Evolutionary conservation across 2,329 filamentous ascomycete species (phyloP).

Genomic region (Fusarium duplospermum): DNA sequence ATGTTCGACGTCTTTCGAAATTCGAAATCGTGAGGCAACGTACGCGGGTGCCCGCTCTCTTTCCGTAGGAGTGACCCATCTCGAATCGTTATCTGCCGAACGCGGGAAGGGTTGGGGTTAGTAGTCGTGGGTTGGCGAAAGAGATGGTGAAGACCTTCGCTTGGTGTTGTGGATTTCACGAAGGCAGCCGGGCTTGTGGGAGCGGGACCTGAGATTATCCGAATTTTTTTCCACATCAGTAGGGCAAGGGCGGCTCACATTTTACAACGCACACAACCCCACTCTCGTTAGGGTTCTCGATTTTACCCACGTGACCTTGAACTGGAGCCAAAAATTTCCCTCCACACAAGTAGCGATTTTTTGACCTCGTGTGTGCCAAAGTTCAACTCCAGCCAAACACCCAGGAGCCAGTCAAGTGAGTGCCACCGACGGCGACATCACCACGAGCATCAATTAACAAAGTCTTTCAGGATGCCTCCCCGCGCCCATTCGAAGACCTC

Average conservation of each 20-base stretch:
- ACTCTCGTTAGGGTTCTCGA: slow-evolving; percentile 49
- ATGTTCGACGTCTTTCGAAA: slow-evolving; percentile 42
- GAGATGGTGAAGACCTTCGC: slow-evolving; percentile 48
- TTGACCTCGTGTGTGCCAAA: slow-evolving; percentile 47
- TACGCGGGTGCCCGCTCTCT: slow-evolving; percentile 87
- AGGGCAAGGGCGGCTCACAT: slow-evolving; percentile 48
- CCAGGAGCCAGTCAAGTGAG: slow-evolving; percentile 56
- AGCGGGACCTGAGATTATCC: slow-evolving; percentile 53
- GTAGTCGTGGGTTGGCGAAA: slow-evolving; percentile 57
- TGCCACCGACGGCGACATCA: slow-evolving; percentile 27
- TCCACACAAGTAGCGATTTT: slow-evolving; percentile 38
- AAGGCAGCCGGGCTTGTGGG: slow-evolving; percentile 51
- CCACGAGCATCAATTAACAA: slow-evolving; percentile 44
- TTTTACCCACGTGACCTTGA: slow-evolving; percentile 43
- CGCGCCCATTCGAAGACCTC: slow-evolving; percentile 98
- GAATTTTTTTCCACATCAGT: slow-evolving; percentile 45
- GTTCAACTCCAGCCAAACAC: slow-evolving; percentile 51
- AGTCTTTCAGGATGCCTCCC: slow-evolving; percentile 53
- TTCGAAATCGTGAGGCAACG: slow-evolving; percentile 52
- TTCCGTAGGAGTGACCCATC: slow-evolving; percentile 90
- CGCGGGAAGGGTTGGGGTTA: slow-evolving; percentile 52
- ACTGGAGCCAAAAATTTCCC: not conserved
- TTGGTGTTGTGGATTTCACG: slow-evolving; percentile 53
- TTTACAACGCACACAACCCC: slow-evolving; percentile 11
- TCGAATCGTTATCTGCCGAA: slow-evolving; percentile 65